Percentiles rank a stretch among this genome's conserved stretches.
phyloP scores from a whole-genome alignment of 208 protist species.

The Crithidia expoeki region DNA sequence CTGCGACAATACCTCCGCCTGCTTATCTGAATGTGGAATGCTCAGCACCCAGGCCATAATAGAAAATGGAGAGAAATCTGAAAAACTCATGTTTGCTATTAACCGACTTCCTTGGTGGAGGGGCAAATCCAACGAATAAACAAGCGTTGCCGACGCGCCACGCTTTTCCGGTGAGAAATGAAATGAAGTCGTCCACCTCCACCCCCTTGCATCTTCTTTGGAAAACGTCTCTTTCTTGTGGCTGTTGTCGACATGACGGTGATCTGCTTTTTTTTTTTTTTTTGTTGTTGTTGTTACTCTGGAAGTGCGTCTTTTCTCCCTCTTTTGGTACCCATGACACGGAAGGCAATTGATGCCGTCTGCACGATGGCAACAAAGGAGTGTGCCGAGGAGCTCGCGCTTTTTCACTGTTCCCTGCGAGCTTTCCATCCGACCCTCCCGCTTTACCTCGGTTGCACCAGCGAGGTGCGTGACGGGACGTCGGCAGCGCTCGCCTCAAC shows the following conservation, averaged over 20 bases:
- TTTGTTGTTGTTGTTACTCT: background rate
- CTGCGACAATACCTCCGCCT: too few species aligned
- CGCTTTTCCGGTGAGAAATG: too few species aligned
- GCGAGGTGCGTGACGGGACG: constrained; percentile 25
- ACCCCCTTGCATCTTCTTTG: too few species aligned
- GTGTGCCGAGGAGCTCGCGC: constrained; percentile 72
- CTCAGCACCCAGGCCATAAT: too few species aligned
- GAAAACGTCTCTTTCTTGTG: too few species aligned
- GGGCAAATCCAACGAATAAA: too few species aligned
- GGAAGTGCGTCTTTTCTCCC: background rate
- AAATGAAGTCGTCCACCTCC: too few species aligned
- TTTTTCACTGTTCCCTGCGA: constrained; percentile 72
- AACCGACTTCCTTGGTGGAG: too few species aligned
- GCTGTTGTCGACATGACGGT: constrained; percentile 1
- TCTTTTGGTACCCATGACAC: constrained; percentile 3
- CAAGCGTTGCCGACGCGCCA: too few species aligned
- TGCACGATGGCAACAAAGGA: constrained; percentile 86
- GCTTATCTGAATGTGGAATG: too few species aligned
- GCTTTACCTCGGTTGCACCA: constrained; percentile 65
- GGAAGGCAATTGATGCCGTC: constrained; percentile 49
- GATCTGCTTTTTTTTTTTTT: constrained; percentile 12
- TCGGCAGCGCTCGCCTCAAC: background rate
- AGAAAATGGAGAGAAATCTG: too few species aligned
- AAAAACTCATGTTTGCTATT: too few species aligned
- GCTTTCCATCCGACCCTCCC: constrained; percentile 58